Base-by-base conservation (phyloP, 2,329 filamentous ascomycete genomes). In the Cytospora piceae region DNA sequence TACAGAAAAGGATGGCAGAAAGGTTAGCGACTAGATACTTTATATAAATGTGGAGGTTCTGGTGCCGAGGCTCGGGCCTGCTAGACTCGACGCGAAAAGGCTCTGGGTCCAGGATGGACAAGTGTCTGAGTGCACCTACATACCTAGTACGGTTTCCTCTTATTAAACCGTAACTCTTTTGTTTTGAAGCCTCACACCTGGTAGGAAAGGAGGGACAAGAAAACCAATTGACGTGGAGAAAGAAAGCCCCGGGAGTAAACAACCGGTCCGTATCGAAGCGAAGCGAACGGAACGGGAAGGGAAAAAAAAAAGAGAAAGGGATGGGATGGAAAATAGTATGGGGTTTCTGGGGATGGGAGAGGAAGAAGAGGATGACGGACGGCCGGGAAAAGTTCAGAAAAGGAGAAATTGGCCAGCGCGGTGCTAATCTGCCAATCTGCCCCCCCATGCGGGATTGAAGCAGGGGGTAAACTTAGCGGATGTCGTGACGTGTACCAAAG, bases 381-480 rank as follows among this genome's bases (percentile, higher is more conserved):
- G 56, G 39, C 58, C 61, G 60, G 63, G 60, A 69, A 70, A 69
- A 69, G 67, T 69, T 70, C 67, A 63, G 66, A 66, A 70, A 71
- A 69, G 65, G 70, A 69, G 70, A 68, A 69, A 70, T 67, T 69
- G 46, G 46, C 46, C 46, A 49, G n/a, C 46, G 46, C 46, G 46
- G n/a, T 49, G 46, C 46, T 49, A 49, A 49, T 70, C 32, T 52
- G 8, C 3, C 12, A 29, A 29, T 29, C 27, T 29, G 27, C 3
- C 5, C 27, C 27, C 53, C 56, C n/a, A 55, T 37, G 53, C 39
- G 52, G 61, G 61, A 55, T 34, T 29, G 34, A 56, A 34, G 54
- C 31, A 34, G 39, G 37, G 61, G 39, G 15, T 5, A 1, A n/a
- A 20, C n/a, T 49, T 55, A 57, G 53, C 34, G 56, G 61, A 57